Percentiles rank a stretch among this genome's conserved stretches.
phyloP scores from a whole-genome alignment of 805 yeast species.

The Barnettozyma californica region DNA sequence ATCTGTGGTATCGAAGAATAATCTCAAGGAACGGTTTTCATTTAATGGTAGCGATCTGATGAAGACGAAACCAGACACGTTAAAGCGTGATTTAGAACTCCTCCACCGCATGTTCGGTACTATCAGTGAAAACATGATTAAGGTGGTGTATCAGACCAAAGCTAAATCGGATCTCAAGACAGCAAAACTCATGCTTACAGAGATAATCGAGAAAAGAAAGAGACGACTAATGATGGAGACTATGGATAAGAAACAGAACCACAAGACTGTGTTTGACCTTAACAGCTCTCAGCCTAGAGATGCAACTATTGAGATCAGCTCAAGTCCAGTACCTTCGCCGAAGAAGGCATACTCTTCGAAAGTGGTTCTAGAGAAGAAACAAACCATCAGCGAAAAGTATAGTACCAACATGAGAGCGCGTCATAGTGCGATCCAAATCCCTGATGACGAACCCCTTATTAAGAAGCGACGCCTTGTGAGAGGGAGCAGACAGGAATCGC shows the following conservation, averaged over 20 bases:
- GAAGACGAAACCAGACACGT: slow-evolving; percentile 8
- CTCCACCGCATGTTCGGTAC: slow-evolving; percentile 27
- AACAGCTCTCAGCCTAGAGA: not conserved
- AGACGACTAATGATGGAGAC: slow-evolving; percentile 14
- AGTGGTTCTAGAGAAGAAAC: slow-evolving; percentile 31
- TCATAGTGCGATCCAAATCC: not conserved
- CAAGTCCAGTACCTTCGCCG: slow-evolving; percentile 26
- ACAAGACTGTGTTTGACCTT: not conserved
- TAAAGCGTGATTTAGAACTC: slow-evolving; percentile 22
- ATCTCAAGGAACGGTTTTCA: slow-evolving; percentile 38
- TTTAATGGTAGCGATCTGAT: slow-evolving; percentile 29
- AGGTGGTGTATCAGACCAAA: slow-evolving; percentile 35
- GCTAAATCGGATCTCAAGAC: slow-evolving; percentile 28
- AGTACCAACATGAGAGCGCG: slow-evolving; percentile 19
- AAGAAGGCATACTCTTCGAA: slow-evolving; percentile 28
- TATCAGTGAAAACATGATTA: slow-evolving; percentile 30
- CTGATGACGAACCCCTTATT: slow-evolving; percentile 8
- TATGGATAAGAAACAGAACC: slow-evolving; percentile 3
- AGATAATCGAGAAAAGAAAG: slow-evolving; percentile 27
- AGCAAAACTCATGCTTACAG: slow-evolving; percentile 29
- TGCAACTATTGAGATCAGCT: slow-evolving; percentile 16
- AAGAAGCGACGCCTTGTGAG: slow-evolving; percentile 37
- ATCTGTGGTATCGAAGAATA: slow-evolving; percentile 5
- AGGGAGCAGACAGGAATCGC: slow-evolving; percentile 28
- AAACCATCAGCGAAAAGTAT: slow-evolving; percentile 32